A percentile compares a stretch with the other conserved stretches of the same genome.
These are phyloP conservation scores for Prosopis cineraria DNA, from an alignment of 306 rosid species.

Conservation along the genomic window DNA sequence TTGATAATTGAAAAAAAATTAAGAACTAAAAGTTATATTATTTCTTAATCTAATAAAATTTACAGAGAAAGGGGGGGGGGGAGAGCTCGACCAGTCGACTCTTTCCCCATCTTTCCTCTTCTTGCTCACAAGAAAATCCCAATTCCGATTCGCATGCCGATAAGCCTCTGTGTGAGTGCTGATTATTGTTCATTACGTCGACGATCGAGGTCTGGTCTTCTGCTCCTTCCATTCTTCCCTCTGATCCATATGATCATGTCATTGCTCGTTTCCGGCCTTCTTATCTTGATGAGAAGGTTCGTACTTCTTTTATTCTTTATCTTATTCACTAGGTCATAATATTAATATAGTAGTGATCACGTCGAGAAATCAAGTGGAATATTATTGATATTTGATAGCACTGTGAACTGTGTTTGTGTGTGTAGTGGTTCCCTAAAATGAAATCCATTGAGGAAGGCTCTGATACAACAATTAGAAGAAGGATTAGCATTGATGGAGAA, in stretches of 20 bases:
- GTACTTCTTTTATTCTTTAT: not conserved
- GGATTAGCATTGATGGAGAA: constrained; percentile 50
- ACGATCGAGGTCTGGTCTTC: constrained; percentile 52
- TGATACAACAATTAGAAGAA: constrained; percentile 34
- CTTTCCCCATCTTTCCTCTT: too few species aligned
- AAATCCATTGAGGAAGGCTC: constrained; percentile 40
- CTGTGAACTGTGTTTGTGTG: not conserved
- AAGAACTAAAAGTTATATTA: too few species aligned
- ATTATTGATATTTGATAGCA: too few species aligned
- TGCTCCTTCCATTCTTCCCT: constrained; percentile 51
- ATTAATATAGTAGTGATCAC: too few species aligned
- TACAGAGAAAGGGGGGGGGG: too few species aligned
- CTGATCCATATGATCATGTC: constrained; percentile 58
- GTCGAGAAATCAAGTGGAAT: too few species aligned
- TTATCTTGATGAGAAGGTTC: constrained; percentile 52
- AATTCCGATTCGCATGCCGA: constrained; percentile 44
- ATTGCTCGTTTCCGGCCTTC: constrained; percentile 54
- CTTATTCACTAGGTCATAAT: not conserved
- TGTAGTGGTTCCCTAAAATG: constrained; percentile 57
- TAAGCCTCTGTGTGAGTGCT: constrained; percentile 50
- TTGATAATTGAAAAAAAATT: too few species aligned
- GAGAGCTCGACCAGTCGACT: too few species aligned
- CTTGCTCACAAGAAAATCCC: constrained; percentile 61
- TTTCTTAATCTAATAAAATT: too few species aligned
- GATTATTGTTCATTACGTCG: constrained; percentile 54